Conservation (phyloP, 2,329 filamentous ascomycete species). For the Colletotrichum acutatum region DNA sequence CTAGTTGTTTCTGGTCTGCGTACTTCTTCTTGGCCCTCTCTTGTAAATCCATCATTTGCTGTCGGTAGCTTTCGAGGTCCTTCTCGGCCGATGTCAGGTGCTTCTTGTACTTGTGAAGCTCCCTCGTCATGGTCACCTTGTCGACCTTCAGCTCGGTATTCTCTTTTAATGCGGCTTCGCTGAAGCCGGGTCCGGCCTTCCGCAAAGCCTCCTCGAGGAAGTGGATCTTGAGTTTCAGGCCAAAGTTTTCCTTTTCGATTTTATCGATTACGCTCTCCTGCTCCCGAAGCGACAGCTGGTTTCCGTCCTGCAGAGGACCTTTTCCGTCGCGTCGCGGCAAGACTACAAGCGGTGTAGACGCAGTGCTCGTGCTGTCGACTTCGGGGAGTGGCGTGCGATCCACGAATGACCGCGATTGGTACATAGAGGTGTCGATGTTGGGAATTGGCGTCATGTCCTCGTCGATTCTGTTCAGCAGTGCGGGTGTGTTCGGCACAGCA, state of each 20-base stretch:
- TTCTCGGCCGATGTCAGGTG: conserved; percentile 83
- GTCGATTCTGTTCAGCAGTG: conserved; percentile 71
- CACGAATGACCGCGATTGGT: conserved; percentile 71
- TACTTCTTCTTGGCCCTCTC: conserved; percentile 83
- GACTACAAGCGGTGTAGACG: conserved; percentile 83
- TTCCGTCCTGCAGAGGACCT: conserved; percentile 83
- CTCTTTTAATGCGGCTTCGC: conserved; percentile 88
- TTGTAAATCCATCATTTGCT: conserved; percentile 84
- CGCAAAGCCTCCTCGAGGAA: conserved; percentile 92
- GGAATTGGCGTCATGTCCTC: conserved; percentile 82
- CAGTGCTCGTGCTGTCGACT: conserved; percentile 80
- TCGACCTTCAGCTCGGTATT: conserved; percentile 97
- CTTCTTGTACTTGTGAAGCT: conserved; percentile 88
- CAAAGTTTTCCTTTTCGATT: conserved; percentile 98
- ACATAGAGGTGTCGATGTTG: conserved; percentile 77
- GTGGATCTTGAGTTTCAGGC: conserved; percentile 95
- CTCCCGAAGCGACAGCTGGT: conserved; percentile 90
- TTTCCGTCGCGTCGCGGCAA: conserved; percentile 72
- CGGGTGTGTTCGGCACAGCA: conserved; percentile 74
- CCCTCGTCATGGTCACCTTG: conserved; percentile 87
- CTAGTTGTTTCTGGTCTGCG: conserved; percentile 75
- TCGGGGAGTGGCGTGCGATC: conserved; percentile 77
- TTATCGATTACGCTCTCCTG: conserved; percentile 96
- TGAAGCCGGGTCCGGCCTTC: conserved; percentile 90
- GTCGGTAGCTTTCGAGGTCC: conserved; percentile 84